A percentile compares a stretch with the other conserved stretches of the same genome.
Evolutionary conservation across 352 stramenopile genomes (phyloP).

Genomic region (Phytophthora multivora): DNA sequence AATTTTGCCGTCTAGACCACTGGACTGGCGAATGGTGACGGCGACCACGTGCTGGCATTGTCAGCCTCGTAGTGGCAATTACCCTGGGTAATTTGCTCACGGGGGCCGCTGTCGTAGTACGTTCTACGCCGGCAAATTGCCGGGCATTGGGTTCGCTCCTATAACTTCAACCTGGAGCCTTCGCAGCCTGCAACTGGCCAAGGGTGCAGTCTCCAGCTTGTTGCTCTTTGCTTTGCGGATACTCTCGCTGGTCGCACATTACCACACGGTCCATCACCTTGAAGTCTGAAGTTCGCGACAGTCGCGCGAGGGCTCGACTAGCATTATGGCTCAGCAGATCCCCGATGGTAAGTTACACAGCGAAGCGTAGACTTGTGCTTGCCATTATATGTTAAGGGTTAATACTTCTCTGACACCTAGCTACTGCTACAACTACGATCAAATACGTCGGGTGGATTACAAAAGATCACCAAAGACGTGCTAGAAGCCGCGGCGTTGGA

Average conservation of each 20-base stretch:
- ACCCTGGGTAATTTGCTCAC: too few relatives aligned
- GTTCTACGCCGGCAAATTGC: too few relatives aligned
- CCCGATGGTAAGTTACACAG: not conserved
- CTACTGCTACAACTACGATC: not conserved
- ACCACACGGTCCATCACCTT: slow-evolving; percentile 1
- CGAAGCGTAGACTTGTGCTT: not conserved
- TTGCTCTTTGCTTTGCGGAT: not conserved
- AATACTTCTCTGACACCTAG: not conserved
- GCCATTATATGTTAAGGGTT: not conserved
- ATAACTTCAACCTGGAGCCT: not conserved
- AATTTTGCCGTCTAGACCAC: too few relatives aligned
- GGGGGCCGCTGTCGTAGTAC: too few relatives aligned
- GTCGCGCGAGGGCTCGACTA: not conserved
- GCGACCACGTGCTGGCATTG: too few relatives aligned
- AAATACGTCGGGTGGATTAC: not conserved
- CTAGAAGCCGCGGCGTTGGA: not conserved
- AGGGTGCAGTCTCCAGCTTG: not conserved
- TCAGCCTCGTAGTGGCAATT: too few relatives aligned
- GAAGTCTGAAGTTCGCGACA: not conserved
- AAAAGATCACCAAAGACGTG: not conserved
- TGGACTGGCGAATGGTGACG: too few relatives aligned
- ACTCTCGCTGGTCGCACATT: slow-evolving; percentile 14
- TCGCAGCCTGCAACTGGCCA: too few relatives aligned
- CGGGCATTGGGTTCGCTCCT: not conserved
- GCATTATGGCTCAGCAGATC: not conserved